Conservation (phyloP, 2,329 filamentous ascomycete genomes). For the Alternaria sp. region DNA sequence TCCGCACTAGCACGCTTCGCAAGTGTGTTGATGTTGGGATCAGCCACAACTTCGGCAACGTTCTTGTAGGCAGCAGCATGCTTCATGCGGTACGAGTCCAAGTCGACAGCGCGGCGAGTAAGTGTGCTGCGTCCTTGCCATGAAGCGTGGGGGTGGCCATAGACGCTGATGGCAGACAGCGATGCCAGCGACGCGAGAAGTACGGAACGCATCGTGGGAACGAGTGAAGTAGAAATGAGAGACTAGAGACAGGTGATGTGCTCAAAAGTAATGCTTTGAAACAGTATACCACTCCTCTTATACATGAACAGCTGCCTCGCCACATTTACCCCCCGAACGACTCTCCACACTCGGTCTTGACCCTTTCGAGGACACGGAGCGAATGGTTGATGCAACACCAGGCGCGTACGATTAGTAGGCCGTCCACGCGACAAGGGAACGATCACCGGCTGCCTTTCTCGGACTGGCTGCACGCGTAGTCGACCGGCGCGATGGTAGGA, state of each 20-base stretch:
- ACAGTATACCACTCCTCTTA: slow-evolving; percentile 14
- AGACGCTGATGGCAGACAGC: slow-evolving; percentile 28
- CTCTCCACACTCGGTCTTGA: not conserved
- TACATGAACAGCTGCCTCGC: slow-evolving; percentile 11
- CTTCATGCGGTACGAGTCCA: slow-evolving; percentile 42
- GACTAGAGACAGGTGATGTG: slow-evolving; percentile 18
- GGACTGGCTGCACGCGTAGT: slow-evolving; percentile 11
- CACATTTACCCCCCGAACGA: slow-evolving; percentile 1
- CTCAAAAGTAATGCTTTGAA: not conserved
- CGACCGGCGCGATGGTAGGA: slow-evolving; percentile 9
- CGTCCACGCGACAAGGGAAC: slow-evolving; percentile 10
- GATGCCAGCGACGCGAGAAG: slow-evolving; percentile 39
- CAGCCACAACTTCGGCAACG: slow-evolving; percentile 22
- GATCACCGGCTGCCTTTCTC: slow-evolving; percentile 20
- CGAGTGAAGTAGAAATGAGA: slow-evolving; percentile 17
- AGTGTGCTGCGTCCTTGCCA: slow-evolving; percentile 20
- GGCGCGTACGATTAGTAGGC: slow-evolving; percentile 6
- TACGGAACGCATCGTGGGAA: slow-evolving; percentile 37
- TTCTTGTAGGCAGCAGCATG: slow-evolving; percentile 33
- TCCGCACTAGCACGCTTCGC: slow-evolving; percentile 33
- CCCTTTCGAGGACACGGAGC: not conserved
- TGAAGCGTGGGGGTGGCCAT: slow-evolving; percentile 28
- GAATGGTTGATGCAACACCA: slow-evolving; percentile 1
- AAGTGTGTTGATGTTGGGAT: slow-evolving; percentile 26
- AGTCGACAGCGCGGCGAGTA: slow-evolving; percentile 32